Conservation (phyloP, 257 asterid genomes). For the Oldenlandia corymbosa region DNA sequence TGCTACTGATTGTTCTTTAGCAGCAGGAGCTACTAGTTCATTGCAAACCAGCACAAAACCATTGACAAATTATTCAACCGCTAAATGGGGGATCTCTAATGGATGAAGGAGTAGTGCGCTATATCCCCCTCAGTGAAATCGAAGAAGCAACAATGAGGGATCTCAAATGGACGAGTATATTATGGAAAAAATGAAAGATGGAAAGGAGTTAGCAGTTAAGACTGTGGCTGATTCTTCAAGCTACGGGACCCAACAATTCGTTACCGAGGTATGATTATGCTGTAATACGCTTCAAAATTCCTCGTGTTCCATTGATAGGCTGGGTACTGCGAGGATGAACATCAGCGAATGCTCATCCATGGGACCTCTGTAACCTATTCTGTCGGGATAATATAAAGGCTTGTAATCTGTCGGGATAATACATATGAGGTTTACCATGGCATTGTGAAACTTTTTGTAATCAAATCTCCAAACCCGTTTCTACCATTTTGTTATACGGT, state of each 20-base stretch:
- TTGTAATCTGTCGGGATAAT: too few species aligned
- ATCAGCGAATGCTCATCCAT: conserved; percentile 86
- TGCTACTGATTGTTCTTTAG: conserved; percentile 4
- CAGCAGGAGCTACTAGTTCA: conserved; percentile 55
- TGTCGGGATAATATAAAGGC: too few species aligned
- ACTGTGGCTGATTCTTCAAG: conserved; percentile 94
- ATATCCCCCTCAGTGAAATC: conserved; percentile 60
- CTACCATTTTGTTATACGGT: too few species aligned
- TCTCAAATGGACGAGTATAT: conserved; percentile 82
- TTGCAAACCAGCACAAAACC: conserved; percentile 51
- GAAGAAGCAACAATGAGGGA: conserved; percentile 71
- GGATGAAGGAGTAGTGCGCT: conserved; percentile 93
- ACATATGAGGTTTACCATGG: too few species aligned
- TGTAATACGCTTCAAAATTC: not conserved
- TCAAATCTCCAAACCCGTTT: too few species aligned
- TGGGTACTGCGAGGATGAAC: conserved; percentile 86
- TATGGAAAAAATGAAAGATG: conserved; percentile 84
- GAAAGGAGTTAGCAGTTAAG: conserved; percentile 92
- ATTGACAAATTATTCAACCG: conserved; percentile 36
- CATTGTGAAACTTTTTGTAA: too few species aligned
- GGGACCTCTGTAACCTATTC: too few species aligned
- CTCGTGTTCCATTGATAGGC: conserved; percentile 84
- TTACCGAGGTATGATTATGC: conserved; percentile 65
- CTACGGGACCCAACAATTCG: conserved; percentile 83
- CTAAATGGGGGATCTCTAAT: conserved; percentile 65